Evolutionary conservation across 805 yeast species (phyloP).

Genomic region (Ogataea kodamae): DNA sequence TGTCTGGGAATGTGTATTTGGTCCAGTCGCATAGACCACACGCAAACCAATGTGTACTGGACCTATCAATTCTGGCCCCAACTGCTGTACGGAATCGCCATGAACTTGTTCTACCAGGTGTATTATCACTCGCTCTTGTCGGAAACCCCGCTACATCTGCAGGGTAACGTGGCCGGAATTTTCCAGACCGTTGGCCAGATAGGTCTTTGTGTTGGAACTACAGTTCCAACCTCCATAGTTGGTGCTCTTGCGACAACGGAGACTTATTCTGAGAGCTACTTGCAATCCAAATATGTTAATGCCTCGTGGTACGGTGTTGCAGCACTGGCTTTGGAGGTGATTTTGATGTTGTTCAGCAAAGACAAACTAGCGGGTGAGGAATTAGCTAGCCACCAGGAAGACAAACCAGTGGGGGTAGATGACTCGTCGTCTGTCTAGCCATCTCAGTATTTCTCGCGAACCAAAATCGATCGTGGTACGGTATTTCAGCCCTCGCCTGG

Average conservation of each 20-base stretch:
- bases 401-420: neutral
- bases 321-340: slow-evolving; percentile 1
- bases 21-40: slow-evolving; percentile 16
- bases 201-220: slow-evolving; percentile 4
- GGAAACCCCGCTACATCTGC: slow-evolving; percentile 7
- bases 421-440: slow-evolving; percentile 17
- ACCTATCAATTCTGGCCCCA: slow-evolving; percentile 4
- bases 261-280: neutral
- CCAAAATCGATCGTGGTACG: too few relatives aligned
- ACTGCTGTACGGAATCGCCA: slow-evolving; percentile 1
- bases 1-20: slow-evolving; percentile 20
- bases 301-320: slow-evolving; percentile 6
- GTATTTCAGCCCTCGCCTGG: too few relatives aligned
- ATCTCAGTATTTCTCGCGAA: too few relatives aligned
- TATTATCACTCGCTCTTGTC: slow-evolving; percentile 3
- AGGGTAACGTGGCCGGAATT: slow-evolving; percentile 7
- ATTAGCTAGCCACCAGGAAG: too few relatives aligned
- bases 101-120: slow-evolving; percentile 5
- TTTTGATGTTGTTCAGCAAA: slow-evolving; percentile 3
- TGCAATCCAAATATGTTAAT: slow-evolving; percentile 5
- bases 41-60: slow-evolving; percentile 4
- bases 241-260: slow-evolving; percentile 1
- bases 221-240: slow-evolving; percentile 4
- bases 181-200: slow-evolving; percentile 9
- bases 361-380: neutral